Percentiles rank a stretch among this genome's conserved stretches.
Conservation (phyloP, 73 alveolate species). For the Breviolum minutum region DNA sequence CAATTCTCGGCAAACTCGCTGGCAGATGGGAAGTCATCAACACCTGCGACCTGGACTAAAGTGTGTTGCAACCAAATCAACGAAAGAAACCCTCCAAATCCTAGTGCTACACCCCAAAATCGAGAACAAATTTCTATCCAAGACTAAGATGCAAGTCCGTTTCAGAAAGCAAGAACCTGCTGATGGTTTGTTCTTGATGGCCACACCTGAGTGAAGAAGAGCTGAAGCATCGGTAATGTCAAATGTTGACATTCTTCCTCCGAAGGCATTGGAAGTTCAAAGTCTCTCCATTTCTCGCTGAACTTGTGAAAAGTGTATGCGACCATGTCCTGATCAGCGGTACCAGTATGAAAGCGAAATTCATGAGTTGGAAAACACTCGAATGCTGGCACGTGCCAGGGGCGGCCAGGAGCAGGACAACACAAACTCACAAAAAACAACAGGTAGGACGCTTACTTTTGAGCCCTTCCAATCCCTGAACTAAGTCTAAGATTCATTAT, state of each 20-base stretch:
- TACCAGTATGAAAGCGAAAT: too few species aligned
- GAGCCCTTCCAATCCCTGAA: too few species aligned
- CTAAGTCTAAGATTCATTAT: background rate
- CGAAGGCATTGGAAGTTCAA: slow-evolving; percentile 40
- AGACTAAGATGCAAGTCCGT: background rate
- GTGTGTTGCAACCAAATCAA: background rate
- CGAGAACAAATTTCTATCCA: background rate
- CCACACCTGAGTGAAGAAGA: slow-evolving; percentile 47
- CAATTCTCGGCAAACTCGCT: slow-evolving; percentile 70
- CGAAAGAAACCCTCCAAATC: background rate
- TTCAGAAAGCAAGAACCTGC: too few species aligned
- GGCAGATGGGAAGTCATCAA: slow-evolving; percentile 56
- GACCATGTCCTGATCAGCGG: slow-evolving; percentile 41
- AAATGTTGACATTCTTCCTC: slow-evolving; percentile 75
- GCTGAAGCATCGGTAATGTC: slow-evolving; percentile 65
- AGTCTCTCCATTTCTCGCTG: slow-evolving; percentile 60
- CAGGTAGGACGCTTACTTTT: background rate
- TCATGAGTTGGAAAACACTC: too few species aligned
- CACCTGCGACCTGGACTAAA: slow-evolving; percentile 18
- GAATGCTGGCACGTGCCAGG: too few species aligned
- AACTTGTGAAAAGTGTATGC: slow-evolving; percentile 86
- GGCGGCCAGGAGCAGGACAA: background rate
- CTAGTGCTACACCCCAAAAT: background rate
- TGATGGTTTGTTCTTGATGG: background rate
- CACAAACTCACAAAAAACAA: background rate